These are phyloP conservation scores for Trichoderma lentiforme DNA, from an alignment of 2,329 filamentous ascomycete species.

Conservation along the genomic window DNA sequence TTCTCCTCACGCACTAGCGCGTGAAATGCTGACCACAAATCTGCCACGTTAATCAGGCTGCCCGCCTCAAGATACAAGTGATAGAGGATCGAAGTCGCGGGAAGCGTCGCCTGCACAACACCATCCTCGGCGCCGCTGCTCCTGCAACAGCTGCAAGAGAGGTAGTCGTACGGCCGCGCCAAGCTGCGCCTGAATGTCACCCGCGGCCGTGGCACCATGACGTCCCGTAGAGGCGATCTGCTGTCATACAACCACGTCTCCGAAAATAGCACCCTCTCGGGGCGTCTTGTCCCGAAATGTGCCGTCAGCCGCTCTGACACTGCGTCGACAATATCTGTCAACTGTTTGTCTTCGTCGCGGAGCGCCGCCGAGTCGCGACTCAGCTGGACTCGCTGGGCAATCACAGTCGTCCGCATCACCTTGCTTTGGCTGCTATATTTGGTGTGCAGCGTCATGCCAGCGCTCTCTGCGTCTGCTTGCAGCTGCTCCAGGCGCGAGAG, in stretches of 20 bases:
- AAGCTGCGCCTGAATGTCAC: constrained; percentile 69
- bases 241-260: constrained; percentile 77
- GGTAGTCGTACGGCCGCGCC: constrained; percentile 70
- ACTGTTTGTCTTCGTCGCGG: constrained; percentile 66
- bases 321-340: constrained; percentile 63
- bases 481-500: constrained; percentile 47
- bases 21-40: constrained; percentile 75
- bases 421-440: constrained; percentile 70
- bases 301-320: constrained; percentile 28
- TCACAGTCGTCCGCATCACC: constrained; percentile 70
- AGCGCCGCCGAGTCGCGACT: constrained; percentile 70
- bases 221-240: constrained; percentile 64
- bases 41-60: constrained; percentile 71
- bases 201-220: constrained; percentile 72
- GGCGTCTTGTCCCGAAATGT: constrained; percentile 26
- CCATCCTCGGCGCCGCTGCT: constrained; percentile 38
- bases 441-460: constrained; percentile 59
- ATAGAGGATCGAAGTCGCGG: constrained; percentile 70
- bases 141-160: constrained; percentile 68
- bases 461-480: constrained; percentile 41
- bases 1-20: constrained; percentile 51
- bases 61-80: constrained; percentile 77
- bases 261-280: constrained; percentile 54
- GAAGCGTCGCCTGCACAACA: constrained; percentile 56
- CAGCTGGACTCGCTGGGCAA: constrained; percentile 77